phyloP scores from a whole-genome alignment of 106 monocot species.

The Dendrobium nobile region DNA sequence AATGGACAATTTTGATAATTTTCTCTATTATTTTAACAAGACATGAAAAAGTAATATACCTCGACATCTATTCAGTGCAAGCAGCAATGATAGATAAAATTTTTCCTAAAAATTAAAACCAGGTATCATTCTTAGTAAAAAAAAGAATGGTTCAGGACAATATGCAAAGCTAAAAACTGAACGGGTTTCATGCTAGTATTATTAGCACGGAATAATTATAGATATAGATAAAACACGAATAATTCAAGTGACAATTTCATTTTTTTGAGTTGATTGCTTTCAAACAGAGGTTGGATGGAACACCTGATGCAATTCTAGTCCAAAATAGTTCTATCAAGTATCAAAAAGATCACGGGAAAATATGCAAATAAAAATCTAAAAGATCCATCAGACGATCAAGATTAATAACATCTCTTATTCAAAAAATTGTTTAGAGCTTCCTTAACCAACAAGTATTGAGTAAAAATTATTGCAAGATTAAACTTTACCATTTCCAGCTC shows the following conservation, averaged over 20 bases:
- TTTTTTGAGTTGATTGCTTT: neutral
- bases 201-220: no score
- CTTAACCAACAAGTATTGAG: neutral
- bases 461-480: neutral
- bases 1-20: neutral
- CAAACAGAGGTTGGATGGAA: neutral
- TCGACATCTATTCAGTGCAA: no score
- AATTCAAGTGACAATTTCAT: no score
- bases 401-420: neutral
- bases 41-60: no score
- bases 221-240: no score
- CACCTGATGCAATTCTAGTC: neutral
- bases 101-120: no score
- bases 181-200: no score
- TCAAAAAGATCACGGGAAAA: neutral
- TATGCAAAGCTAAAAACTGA: no score
- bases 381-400: neutral
- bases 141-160: no score
- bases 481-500: slow-evolving; percentile 18
- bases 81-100: no score
- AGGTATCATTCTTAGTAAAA: no score
- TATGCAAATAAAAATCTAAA: neutral
- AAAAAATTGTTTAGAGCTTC: neutral
- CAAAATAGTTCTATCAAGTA: neutral
- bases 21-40: neutral